phyloP scores from a whole-genome alignment of 192 early-diverging fungal genomes.

The Coemansia interrupta region DNA sequence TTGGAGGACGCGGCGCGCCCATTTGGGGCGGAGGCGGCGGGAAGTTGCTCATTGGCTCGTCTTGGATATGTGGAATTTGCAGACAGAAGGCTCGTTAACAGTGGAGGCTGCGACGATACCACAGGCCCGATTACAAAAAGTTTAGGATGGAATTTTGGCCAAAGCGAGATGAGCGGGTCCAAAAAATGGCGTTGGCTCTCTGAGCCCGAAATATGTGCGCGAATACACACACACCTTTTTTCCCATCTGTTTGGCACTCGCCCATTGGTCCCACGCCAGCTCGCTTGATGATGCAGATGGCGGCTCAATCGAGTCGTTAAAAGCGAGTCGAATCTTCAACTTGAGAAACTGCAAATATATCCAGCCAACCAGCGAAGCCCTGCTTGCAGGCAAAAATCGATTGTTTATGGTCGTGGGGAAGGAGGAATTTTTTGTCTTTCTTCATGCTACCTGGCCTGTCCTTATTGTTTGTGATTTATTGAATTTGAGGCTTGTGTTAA shows the following conservation, averaged over 20 bases:
- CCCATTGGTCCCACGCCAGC: constrained; percentile 7
- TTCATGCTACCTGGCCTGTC: too few relatives aligned
- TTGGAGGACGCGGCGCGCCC: constrained; percentile 15
- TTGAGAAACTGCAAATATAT: too few relatives aligned
- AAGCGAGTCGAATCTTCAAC: too few relatives aligned
- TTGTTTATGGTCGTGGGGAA: too few relatives aligned
- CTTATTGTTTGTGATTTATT: too few relatives aligned
- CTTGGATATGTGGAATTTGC: not conserved
- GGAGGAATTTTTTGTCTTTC: too few relatives aligned
- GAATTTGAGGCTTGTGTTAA: not conserved
- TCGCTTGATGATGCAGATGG: too few relatives aligned
- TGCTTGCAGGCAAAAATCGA: too few relatives aligned
- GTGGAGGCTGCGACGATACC: not conserved
- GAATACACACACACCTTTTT: not conserved
- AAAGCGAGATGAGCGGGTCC: not conserved
- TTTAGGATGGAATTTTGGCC: too few relatives aligned
- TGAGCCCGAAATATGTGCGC: not conserved
- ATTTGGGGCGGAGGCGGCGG: constrained; percentile 14
- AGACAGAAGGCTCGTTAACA: not conserved
- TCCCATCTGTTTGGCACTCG: constrained; percentile 4
- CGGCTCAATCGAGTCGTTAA: too few relatives aligned
- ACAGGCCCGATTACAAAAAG: too few relatives aligned
- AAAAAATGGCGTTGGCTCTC: not conserved
- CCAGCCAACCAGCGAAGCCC: too few relatives aligned
- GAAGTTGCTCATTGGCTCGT: constrained; percentile 7